These are phyloP conservation scores for Pelagophyceae sp. DNA, from an alignment of 352 stramenopile genomes.

Conservation along the genomic window DNA sequence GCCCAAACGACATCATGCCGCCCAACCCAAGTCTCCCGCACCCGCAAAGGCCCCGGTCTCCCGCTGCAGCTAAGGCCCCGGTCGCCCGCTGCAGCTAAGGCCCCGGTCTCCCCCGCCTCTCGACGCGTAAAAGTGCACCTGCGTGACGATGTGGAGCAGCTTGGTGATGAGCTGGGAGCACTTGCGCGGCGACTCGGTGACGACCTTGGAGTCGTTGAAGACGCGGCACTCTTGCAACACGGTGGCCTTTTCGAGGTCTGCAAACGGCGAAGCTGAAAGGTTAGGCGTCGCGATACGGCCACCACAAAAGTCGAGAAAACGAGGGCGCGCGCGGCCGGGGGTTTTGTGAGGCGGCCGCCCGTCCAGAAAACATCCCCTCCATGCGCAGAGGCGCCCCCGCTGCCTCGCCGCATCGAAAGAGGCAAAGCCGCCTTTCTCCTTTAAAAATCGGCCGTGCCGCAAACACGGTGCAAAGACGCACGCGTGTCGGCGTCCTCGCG, in stretches of 20 bases:
- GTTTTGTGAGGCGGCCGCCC: too few species aligned
- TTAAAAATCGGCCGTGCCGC: slow-evolving; percentile 34
- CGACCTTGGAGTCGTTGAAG: slow-evolving; percentile 93
- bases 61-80: too few species aligned
- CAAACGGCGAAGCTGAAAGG: slow-evolving; percentile 73
- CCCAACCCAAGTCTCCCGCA: too few species aligned
- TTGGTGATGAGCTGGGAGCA: slow-evolving; percentile 99
- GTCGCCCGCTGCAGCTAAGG: too few species aligned
- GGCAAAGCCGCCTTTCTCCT: slow-evolving; percentile 53
- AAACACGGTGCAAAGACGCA: slow-evolving; percentile 48
- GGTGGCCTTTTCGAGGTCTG: slow-evolving; percentile 84
- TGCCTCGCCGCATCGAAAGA: too few species aligned
- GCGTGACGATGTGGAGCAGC: slow-evolving; percentile 92
- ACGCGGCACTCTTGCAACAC: slow-evolving; percentile 95
- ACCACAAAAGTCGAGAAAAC: slow-evolving; percentile 11
- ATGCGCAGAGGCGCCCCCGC: too few species aligned
- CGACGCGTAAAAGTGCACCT: too few species aligned
- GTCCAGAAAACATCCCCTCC: too few species aligned
- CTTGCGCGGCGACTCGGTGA: slow-evolving; percentile 89
- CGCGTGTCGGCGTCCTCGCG: slow-evolving; percentile 82
- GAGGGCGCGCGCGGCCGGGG: too few species aligned
- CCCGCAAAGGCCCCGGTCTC: too few species aligned
- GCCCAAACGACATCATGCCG: too few species aligned
- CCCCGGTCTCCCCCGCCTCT: too few species aligned
- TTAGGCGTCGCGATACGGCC: slow-evolving; percentile 1